Evolutionary conservation across 2,329 filamentous ascomycete genomes (phyloP).

Genomic region (Pseudogymnoascus sp.): DNA sequence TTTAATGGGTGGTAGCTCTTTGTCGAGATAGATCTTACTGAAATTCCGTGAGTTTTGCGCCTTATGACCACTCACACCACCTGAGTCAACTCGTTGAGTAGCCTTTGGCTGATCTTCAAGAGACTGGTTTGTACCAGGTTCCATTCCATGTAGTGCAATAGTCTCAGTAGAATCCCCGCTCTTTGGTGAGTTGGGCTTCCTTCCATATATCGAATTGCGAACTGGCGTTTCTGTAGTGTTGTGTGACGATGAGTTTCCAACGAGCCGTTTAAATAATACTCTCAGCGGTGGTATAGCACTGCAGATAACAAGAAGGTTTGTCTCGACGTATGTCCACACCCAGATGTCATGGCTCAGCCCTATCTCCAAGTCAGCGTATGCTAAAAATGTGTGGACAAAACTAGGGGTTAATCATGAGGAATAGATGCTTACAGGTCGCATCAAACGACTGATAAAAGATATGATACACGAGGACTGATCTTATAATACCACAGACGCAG

Average conservation of each 20-base stretch:
- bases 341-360: background rate
- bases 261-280: background rate
- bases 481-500: background rate
- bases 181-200: background rate
- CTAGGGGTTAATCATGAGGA: background rate
- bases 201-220: background rate
- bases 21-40: conserved; percentile 1
- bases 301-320: conserved; percentile 4
- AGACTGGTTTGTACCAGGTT: background rate
- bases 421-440: background rate
- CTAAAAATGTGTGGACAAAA: background rate
- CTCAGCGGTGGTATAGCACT: background rate
- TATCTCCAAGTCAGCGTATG: background rate
- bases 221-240: background rate
- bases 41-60: background rate
- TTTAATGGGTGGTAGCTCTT: background rate
- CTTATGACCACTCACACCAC: background rate
- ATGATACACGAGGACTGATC: background rate
- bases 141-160: background rate
- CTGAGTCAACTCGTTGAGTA: background rate
- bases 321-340: background rate
- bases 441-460: background rate
- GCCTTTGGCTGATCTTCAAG: background rate
- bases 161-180: background rate
- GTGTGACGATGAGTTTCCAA: background rate